Evolutionary conservation across 2,329 filamentous ascomycete genomes (phyloP).

Genomic region (Celoporthe dispersa): DNA sequence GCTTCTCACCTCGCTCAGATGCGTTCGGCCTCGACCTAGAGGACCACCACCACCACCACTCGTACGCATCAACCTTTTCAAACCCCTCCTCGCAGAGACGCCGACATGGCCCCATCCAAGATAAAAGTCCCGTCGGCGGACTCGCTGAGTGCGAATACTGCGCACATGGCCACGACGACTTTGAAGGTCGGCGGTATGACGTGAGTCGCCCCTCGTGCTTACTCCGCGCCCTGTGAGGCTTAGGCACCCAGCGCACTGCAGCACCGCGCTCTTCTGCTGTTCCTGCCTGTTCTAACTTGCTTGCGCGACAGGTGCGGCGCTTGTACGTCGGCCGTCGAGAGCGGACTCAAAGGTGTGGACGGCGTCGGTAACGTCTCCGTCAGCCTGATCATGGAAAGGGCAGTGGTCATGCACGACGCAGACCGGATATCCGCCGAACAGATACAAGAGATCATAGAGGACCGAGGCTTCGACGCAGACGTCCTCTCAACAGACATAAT

Average conservation of each 20-base stretch:
- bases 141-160: constrained; percentile 45
- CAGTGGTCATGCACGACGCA: constrained; percentile 90
- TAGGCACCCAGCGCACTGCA: constrained; percentile 19
- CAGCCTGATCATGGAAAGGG: constrained; percentile 92
- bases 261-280: not conserved
- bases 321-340: constrained; percentile 94
- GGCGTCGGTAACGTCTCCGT: constrained; percentile 88
- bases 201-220: constrained; percentile 47
- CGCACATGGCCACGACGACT: constrained; percentile 86
- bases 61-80: not conserved
- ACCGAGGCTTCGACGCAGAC: constrained; percentile 88
- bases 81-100: not conserved
- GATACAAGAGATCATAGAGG: constrained; percentile 85
- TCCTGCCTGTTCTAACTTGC: constrained; percentile 36
- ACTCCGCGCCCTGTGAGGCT: not conserved
- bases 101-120: constrained; percentile 55
- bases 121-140: constrained; percentile 53
- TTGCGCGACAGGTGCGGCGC: constrained; percentile 74
- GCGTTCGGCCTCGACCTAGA: constrained; percentile 22
- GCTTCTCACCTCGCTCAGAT: constrained; percentile 11
- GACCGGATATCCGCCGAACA: constrained; percentile 72
- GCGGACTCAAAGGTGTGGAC: constrained; percentile 80
- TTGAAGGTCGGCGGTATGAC: constrained; percentile 89
- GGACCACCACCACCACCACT: not conserved
- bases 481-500: constrained; percentile 82